Evolutionary conservation across 2,329 filamentous ascomycete genomes (phyloP).

Genomic region (Leptographium flavum): DNA sequence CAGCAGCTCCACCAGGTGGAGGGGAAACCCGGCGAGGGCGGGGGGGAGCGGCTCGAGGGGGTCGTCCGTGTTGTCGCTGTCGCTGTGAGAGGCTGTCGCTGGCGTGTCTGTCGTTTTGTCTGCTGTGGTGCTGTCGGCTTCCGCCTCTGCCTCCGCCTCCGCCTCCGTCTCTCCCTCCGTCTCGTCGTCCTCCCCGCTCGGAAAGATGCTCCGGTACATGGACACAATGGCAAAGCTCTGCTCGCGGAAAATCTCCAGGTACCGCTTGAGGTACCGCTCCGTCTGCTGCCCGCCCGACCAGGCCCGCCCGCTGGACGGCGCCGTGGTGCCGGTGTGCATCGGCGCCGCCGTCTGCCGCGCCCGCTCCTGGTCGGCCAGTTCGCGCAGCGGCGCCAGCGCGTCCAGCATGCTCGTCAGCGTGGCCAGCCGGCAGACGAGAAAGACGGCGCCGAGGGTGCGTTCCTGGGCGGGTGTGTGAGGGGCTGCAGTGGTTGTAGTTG

Average conservation of each 20-base stretch:
- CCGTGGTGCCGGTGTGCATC: slow-evolving; percentile 16
- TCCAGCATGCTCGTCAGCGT: slow-evolving; percentile 68
- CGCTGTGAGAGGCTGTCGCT: neutral
- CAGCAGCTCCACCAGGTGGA: slow-evolving; percentile 70
- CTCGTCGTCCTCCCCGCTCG: slow-evolving; percentile 23
- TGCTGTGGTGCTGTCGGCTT: neutral
- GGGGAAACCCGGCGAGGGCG: slow-evolving; percentile 68
- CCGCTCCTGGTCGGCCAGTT: slow-evolving; percentile 79
- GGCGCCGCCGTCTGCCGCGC: slow-evolving; percentile 26
- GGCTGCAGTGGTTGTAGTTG: no score
- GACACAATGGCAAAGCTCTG: slow-evolving; percentile 94
- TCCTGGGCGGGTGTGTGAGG: slow-evolving; percentile 33
- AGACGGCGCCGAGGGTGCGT: slow-evolving; percentile 65
- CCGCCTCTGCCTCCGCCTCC: neutral
- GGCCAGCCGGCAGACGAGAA: slow-evolving; percentile 71
- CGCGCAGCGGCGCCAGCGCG: slow-evolving; percentile 70
- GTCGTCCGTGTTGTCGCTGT: slow-evolving; percentile 13
- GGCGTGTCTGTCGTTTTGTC: slow-evolving; percentile 6
- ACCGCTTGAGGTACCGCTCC: slow-evolving; percentile 84
- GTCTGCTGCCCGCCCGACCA: slow-evolving; percentile 77
- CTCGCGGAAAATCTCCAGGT: slow-evolving; percentile 94
- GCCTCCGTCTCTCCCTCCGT: neutral
- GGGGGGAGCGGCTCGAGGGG: slow-evolving; percentile 52
- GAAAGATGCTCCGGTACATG: slow-evolving; percentile 85
- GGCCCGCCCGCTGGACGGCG: slow-evolving; percentile 5